These are phyloP conservation scores for Agarophyton chilense DNA, from an alignment of 23 red algal species.

Conservation along the genomic window DNA sequence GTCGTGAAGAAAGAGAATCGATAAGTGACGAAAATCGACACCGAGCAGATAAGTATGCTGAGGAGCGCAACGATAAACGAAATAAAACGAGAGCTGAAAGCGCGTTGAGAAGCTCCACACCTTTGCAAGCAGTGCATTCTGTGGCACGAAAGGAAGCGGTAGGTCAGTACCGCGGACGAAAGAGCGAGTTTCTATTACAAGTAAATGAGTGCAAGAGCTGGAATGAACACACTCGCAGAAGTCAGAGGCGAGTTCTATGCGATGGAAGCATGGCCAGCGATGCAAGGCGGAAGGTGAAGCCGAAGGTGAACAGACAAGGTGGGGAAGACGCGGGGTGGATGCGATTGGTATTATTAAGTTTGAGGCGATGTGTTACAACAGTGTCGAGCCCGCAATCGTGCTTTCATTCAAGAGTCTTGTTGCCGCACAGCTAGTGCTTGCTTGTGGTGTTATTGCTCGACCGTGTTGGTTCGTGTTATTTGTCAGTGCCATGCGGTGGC, in stretches of 20 bases:
- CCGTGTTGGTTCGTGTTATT: no score
- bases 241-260: not conserved
- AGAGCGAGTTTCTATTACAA: not conserved
- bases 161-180: not conserved
- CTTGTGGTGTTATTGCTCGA: no score
- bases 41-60: not conserved
- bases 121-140: not conserved
- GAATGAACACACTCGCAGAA: not conserved
- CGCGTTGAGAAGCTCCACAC: not conserved
- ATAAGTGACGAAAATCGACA: not conserved
- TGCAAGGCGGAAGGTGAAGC: no score
- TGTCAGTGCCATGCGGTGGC: no score
- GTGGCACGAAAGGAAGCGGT: not conserved
- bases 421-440: no score
- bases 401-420: no score
- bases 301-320: not conserved
- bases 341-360: no score
- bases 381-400: no score
- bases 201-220: not conserved
- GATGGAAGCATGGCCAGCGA: not conserved
- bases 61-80: not conserved
- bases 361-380: no score
- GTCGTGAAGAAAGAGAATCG: not conserved
- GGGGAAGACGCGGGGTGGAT: no score
- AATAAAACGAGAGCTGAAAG: not conserved